Conservation (phyloP, 345 rosid species). For the Isatis tinctoria region DNA sequence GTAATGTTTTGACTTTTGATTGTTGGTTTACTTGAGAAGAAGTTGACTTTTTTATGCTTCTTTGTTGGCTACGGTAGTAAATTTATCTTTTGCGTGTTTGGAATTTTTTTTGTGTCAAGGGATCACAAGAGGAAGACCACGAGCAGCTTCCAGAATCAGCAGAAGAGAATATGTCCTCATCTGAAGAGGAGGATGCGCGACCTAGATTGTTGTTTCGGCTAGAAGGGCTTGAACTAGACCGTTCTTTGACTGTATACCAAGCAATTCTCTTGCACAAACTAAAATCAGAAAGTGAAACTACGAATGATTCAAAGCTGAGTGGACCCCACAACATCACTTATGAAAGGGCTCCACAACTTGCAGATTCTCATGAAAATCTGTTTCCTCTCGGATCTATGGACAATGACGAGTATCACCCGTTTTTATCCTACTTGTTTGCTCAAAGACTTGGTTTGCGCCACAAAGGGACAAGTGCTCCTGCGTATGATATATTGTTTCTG, state of each 20-base stretch:
- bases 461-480: constrained; percentile 51
- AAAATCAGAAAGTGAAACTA: constrained; percentile 50
- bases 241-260: constrained; percentile 62
- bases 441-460: constrained; percentile 52
- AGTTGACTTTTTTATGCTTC: not conserved
- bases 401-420: constrained; percentile 35
- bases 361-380: constrained; percentile 23
- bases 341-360: constrained; percentile 41
- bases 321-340: constrained; percentile 59
- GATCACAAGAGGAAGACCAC: constrained; percentile 26
- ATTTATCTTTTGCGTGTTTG: constrained; percentile 1
- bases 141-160: constrained; percentile 30
- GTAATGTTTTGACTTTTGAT: not conserved
- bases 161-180: constrained; percentile 25
- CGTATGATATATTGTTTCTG: constrained; percentile 60
- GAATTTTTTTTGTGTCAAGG: constrained; percentile 30
- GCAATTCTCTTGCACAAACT: constrained; percentile 69
- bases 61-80: constrained; percentile 1
- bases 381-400: constrained; percentile 14
- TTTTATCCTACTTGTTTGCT: constrained; percentile 51
- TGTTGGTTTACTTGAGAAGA: constrained; percentile 17
- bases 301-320: constrained; percentile 46
- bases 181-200: constrained; percentile 32
- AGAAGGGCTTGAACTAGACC: constrained; percentile 59
- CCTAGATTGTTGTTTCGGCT: constrained; percentile 60